Base-by-base conservation (phyloP, 306 rosid genomes). In the Vigna trinervia region DNA sequence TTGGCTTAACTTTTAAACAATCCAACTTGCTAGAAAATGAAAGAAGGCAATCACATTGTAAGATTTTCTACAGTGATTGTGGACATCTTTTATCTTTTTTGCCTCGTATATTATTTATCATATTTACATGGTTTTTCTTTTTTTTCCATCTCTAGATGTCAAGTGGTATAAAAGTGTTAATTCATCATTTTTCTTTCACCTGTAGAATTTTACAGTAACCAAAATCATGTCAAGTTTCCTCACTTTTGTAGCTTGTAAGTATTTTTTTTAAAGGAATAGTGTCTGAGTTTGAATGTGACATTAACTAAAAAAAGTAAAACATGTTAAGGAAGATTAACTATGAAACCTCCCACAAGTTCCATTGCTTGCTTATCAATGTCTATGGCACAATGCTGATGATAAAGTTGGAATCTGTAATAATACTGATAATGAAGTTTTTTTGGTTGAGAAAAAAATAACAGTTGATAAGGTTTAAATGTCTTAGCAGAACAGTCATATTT, bases 1-100 rank as follows among this genome's bases (percentile, higher is more conserved):
- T 28, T 47, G 51, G 12, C 7, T 84, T 53, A 45, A 11, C 54
- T 52, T 67, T 64, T 56, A 45, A 62, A 51, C 58, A 20, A 58
- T 63, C 57, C 70, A 74, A 13, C 39, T 52, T 8, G 30, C 34
- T 57, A 13, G 26, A 75, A 68, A 48, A 60, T 32, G 12, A 10
- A 60, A 28, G 46, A 60, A 59, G 5, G 50, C 47, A 47, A 60
- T 22, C 36, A 30, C 70, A 2, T 17, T 45, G 58, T n/a, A 59
- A 53, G 19, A 36, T 58, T 52, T 5, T 13, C 52, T 13, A 20
- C 28, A 67, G 48, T 9, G 41, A 54, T 8, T 20, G 1, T 57
- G 26, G 12, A 9, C 13, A 54, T 1, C 9, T 20, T 10, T 20
- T 54, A 7, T 2, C 10, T 1, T 22, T 11, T 54, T 8, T 19